phyloP scores from a whole-genome alignment of 2,329 filamentous ascomycete genomes.

The Curvularia hawaiiensis region DNA sequence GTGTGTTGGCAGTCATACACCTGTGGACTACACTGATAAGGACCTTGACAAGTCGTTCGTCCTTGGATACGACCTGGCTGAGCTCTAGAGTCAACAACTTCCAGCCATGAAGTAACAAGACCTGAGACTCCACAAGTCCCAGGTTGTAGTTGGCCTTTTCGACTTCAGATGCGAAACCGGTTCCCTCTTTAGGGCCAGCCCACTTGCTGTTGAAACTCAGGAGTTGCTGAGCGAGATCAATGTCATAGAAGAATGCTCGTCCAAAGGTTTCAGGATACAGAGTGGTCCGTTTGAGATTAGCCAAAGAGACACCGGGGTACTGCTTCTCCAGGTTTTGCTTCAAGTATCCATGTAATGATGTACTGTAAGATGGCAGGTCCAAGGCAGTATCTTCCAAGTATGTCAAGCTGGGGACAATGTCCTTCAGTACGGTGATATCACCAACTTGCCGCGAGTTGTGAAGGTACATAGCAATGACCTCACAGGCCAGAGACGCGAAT shows the following conservation, averaged over 20 bases:
- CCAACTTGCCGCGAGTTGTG: conserved; percentile 83
- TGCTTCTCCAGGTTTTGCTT: conserved; percentile 81
- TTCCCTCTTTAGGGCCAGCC: conserved; percentile 59
- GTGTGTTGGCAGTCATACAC: conserved; percentile 79
- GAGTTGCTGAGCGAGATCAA: conserved; percentile 75
- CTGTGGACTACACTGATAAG: conserved; percentile 77
- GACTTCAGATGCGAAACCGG: conserved; percentile 83
- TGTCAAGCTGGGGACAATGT: conserved; percentile 73
- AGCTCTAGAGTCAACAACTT: conserved; percentile 86
- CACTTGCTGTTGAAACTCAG: conserved; percentile 79
- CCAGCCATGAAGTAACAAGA: conserved; percentile 86
- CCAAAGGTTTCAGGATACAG: conserved; percentile 72
- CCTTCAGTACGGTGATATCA: conserved; percentile 69
- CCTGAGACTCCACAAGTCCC: conserved; percentile 89
- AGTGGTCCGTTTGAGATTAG: conserved; percentile 78
- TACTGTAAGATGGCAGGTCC: conserved; percentile 81
- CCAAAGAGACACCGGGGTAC: conserved; percentile 74
- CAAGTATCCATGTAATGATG: conserved; percentile 83
- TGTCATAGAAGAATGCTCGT: conserved; percentile 80
- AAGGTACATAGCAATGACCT: conserved; percentile 88
- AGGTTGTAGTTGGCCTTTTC: conserved; percentile 87
- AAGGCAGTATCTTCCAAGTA: conserved; percentile 83
- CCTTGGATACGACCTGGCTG: conserved; percentile 64
- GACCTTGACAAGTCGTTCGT: conserved; percentile 65
- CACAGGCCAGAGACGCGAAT: conserved; percentile 80